Evolutionary conservation across 78 protist species (phyloP).

Genomic region (Pelomyxa schiedti): DNA sequence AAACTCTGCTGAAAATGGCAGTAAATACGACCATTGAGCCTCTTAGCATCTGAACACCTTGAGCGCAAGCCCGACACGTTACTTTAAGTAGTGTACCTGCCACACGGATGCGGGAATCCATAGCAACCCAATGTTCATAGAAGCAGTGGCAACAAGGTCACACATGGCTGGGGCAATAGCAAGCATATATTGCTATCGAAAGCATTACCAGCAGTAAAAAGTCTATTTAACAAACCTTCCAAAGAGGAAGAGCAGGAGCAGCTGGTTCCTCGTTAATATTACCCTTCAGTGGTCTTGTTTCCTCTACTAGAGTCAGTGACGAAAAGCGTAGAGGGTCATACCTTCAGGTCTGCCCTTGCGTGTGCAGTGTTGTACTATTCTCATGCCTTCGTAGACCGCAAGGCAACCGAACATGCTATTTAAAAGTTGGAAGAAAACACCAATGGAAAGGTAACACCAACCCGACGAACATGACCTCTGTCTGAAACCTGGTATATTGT

Average conservation of each 20-base stretch:
- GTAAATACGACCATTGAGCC: constrained; percentile 29
- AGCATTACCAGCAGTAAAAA: neutral
- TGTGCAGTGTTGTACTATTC: neutral
- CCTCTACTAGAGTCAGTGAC: too few relatives aligned
- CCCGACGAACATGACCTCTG: constrained; percentile 9
- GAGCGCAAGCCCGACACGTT: too few relatives aligned
- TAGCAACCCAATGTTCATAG: neutral
- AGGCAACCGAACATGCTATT: neutral
- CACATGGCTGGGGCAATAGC: neutral
- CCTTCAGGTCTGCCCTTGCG: neutral
- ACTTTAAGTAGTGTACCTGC: too few relatives aligned
- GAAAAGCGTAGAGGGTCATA: neutral
- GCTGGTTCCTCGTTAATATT: too few relatives aligned
- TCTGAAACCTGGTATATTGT: neutral
- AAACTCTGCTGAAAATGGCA: constrained; percentile 11
- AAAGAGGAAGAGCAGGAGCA: too few relatives aligned
- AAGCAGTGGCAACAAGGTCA: constrained; percentile 7
- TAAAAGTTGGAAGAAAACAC: too few relatives aligned
- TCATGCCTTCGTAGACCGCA: neutral
- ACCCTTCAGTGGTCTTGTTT: too few relatives aligned
- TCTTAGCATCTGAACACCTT: constrained; percentile 20
- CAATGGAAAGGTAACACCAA: too few relatives aligned
- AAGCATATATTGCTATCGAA: neutral
- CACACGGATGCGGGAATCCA: neutral
- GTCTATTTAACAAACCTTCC: neutral